A percentile compares a stretch with the other conserved stretches of the same genome.
These are phyloP conservation scores for Talaromyces funiculosus DNA, from an alignment of 2,329 filamentous ascomycete species.

Conservation along the genomic window DNA sequence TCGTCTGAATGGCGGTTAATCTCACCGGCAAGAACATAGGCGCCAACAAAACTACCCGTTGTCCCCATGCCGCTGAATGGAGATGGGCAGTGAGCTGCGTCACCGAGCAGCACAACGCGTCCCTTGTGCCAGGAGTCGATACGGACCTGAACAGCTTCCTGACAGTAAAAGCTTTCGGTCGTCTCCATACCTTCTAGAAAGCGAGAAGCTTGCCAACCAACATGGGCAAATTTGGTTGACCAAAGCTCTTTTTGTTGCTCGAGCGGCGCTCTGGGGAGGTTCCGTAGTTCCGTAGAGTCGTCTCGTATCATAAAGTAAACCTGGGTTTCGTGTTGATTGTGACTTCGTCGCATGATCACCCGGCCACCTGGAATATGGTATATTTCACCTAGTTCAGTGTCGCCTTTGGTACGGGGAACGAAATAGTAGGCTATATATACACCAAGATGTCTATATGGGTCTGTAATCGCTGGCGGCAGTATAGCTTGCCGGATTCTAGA, in stretches of 20 bases:
- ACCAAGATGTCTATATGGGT: conserved; percentile 18
- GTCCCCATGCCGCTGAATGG: conserved; percentile 35
- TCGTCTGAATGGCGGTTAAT: conserved; percentile 22
- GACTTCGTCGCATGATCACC: conserved; percentile 20
- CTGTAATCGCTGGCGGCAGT: conserved; percentile 14
- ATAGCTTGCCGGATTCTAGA: conserved; percentile 46
- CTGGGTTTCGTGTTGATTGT: conserved; percentile 19
- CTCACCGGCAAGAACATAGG: conserved; percentile 54
- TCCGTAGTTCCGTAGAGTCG: not conserved
- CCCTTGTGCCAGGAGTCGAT: conserved; percentile 26
- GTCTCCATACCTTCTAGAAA: conserved; percentile 36
- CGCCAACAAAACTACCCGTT: conserved; percentile 32
- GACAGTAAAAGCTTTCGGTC: conserved; percentile 42
- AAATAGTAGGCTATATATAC: conserved; percentile 25
- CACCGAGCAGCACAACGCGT: conserved; percentile 36
- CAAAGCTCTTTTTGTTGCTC: conserved; percentile 26
- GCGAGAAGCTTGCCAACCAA: conserved; percentile 34
- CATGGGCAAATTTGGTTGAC: conserved; percentile 27
- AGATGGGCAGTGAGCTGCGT: conserved; percentile 35
- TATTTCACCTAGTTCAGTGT: not conserved
- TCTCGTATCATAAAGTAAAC: conserved; percentile 19
- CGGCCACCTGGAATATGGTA: conserved; percentile 21
- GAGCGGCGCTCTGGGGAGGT: not conserved
- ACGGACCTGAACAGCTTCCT: conserved; percentile 32
- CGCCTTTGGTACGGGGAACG: conserved; percentile 19